phyloP scores from a whole-genome alignment of 352 stramenopile genomes.

The Albugo laibachii region DNA sequence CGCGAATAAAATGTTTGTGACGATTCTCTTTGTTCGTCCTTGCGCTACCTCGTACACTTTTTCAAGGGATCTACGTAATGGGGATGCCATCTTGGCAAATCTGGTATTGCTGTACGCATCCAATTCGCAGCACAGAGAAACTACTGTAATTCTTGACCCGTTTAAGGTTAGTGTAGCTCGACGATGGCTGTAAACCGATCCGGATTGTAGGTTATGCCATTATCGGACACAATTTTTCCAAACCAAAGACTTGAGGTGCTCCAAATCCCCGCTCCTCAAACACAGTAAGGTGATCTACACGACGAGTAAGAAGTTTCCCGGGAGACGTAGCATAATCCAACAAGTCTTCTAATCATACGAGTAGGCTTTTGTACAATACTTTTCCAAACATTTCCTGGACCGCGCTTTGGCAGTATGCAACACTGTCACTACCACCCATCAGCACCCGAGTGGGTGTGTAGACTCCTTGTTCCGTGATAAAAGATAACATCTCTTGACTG shows the following conservation, averaged over 20 bases:
- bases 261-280: not conserved
- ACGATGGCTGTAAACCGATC: not conserved
- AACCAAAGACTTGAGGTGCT: not conserved
- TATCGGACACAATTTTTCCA: not conserved
- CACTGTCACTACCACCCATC: slow-evolving; percentile 7
- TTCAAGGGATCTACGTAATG: slow-evolving; percentile 5
- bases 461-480: slow-evolving; percentile 6
- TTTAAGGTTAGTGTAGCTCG: not conserved
- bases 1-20: slow-evolving; percentile 1
- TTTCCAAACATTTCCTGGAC: not conserved
- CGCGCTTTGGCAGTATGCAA: slow-evolving; percentile 3
- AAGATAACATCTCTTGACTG: no score
- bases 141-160: slow-evolving; percentile 8
- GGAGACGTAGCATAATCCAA: not conserved
- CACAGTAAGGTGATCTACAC: not conserved
- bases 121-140: slow-evolving; percentile 13
- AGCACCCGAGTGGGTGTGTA: slow-evolving; percentile 7
- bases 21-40: slow-evolving; percentile 7
- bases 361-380: not conserved
- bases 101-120: slow-evolving; percentile 16
- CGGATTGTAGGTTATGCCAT: slow-evolving; percentile 3
- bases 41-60: not conserved
- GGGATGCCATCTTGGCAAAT: slow-evolving; percentile 3
- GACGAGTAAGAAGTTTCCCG: not conserved
- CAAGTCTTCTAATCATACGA: not conserved